Evolutionary conservation across 2,329 filamentous ascomycete genomes (phyloP).

Genomic region (Pestalotiopsis sp.): DNA sequence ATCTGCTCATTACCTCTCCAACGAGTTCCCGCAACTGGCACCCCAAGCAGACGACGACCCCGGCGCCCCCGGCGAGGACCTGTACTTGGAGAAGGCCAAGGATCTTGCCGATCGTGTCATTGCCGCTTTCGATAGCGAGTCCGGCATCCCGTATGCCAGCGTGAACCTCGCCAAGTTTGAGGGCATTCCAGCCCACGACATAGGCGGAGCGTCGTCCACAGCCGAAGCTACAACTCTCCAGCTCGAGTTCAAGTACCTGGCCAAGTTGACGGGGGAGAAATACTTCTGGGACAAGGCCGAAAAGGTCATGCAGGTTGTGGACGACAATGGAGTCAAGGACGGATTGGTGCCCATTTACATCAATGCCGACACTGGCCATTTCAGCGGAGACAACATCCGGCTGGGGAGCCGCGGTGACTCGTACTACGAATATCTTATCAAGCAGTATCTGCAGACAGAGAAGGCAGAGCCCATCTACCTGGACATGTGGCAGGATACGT

Average conservation of each 20-base stretch:
- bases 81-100: constrained; percentile 94
- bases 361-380: constrained; percentile 75
- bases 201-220: constrained; percentile 87
- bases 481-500: constrained; percentile 89
- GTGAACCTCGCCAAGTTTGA: constrained; percentile 80
- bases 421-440: constrained; percentile 98
- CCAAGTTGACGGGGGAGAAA: constrained; percentile 90
- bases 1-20: constrained; percentile 94
- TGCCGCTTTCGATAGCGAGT: constrained; percentile 83
- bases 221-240: constrained; percentile 92
- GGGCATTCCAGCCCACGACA: constrained; percentile 80
- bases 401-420: constrained; percentile 94
- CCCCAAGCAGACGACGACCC: constrained; percentile 72
- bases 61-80: constrained; percentile 77
- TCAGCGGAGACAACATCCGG: constrained; percentile 83
- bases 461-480: constrained; percentile 83
- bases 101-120: constrained; percentile 88
- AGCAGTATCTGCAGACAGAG: constrained; percentile 94
- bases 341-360: constrained; percentile 93
- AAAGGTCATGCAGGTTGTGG: constrained; percentile 88
- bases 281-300: constrained; percentile 92
- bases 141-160: constrained; percentile 87
- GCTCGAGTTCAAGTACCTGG: constrained; percentile 95
- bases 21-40: constrained; percentile 77
- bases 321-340: constrained; percentile 77